These are phyloP conservation scores for Orbilia ellipsospora DNA, from an alignment of 2,329 filamentous ascomycete species.

Conservation along the genomic window DNA sequence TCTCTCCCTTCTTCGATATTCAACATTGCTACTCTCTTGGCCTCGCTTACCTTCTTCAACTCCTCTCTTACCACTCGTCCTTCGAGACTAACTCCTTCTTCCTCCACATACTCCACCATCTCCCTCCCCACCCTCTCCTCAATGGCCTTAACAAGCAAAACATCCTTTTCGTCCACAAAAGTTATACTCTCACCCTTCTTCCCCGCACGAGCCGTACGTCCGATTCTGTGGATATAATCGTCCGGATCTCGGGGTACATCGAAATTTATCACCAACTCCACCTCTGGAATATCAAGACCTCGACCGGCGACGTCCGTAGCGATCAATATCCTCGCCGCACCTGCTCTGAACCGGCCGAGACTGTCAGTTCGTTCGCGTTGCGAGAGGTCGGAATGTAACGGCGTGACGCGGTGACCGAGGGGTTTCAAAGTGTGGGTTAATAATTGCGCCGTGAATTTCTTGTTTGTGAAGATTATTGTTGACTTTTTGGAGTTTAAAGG, in stretches of 20 bases:
- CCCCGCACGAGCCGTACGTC: conserved; percentile 92
- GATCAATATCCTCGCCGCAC: conserved; percentile 87
- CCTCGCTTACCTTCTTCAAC: conserved; percentile 90
- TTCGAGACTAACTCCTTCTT: conserved; percentile 95
- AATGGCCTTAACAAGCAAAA: conserved; percentile 88
- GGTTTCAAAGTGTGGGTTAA: conserved; percentile 88
- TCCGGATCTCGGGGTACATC: conserved; percentile 96
- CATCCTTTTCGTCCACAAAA: conserved; percentile 91
- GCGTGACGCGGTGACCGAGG: conserved; percentile 88
- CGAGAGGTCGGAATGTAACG: conserved; percentile 85
- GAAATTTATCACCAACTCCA: conserved; percentile 91
- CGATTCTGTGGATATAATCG: conserved; percentile 96
- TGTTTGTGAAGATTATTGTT: conserved; percentile 93
- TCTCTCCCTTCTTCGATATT: conserved; percentile 93
- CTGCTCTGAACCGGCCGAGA: conserved; percentile 88
- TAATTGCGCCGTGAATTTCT: conserved; percentile 86
- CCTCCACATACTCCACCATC: conserved; percentile 81
- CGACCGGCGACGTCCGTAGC: conserved; percentile 94
- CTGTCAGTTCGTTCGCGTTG: conserved; percentile 88
- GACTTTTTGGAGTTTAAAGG: conserved; percentile 78
- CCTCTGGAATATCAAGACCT: conserved; percentile 94
- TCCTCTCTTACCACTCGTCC: conserved; percentile 84
- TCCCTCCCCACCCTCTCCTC: conserved; percentile 81
- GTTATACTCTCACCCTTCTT: conserved; percentile 83
- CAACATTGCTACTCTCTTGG: conserved; percentile 89